Base-by-base conservation (phyloP, 208 protist genomes). In the Trypanosoma vivax region DNA sequence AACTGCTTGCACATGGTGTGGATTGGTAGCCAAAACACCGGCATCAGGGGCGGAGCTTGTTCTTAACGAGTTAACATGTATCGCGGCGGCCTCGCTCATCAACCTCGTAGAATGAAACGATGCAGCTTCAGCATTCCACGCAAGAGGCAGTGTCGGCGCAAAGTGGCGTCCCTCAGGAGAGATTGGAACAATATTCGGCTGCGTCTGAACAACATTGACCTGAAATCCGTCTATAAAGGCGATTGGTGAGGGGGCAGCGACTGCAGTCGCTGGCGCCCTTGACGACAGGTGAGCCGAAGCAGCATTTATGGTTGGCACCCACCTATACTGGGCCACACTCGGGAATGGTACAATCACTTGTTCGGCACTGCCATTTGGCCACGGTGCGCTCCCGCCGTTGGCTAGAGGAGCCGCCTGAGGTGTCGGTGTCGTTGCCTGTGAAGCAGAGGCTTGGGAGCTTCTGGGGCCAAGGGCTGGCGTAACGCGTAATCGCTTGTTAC, bases 401-500 rank as follows among this genome's bases (percentile, higher is more conserved):
- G 23, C 21, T 5, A 29, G 5, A 10, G 25, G 21, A 9, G 43
- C 18, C 25, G 14, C 47, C 13, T 5, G 28, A 4, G 5, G 47
- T 9, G 14, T 13, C 5, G 29, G 4, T 11, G 30, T 38, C 29
- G 7, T 57, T 5, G 37, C 7, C 7, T 5, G 37, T 21, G 24
- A 37, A 28, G 33, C 37, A 35, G 25, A 29, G 16, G 29, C 27
- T 21, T 19, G 28, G 60, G 27, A 55, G 39, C 35, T 75, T 64
- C 54, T 69, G 5, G 69, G 69, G 0, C 80, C 80, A 13, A 57
- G 67, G 19, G 80, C 80, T 18, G 46, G 72, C 31, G 63, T 73
- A 16, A 89, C 81, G 25, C 70, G 71, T 18, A 89, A 59, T 10
- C 70, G 73, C 50, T 89, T 89, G 49, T 79, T 82, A 40, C 57